phyloP scores from a whole-genome alignment of 495 filamentous ascomycete genomes.

The Diplogelasinospora grovesii region DNA sequence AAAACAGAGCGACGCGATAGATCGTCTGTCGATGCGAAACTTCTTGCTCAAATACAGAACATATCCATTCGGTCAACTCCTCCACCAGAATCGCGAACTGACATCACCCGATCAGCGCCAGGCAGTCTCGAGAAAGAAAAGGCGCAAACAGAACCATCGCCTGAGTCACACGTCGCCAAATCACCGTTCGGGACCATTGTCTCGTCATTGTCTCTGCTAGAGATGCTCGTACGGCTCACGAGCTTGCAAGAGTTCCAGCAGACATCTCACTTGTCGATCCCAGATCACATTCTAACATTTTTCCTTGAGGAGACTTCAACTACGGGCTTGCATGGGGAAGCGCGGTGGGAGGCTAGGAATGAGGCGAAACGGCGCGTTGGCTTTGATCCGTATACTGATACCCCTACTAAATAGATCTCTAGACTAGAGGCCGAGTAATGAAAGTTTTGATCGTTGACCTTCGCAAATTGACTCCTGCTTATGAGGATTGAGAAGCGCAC shows the following conservation, averaged over 20 bases:
- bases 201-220: conserved; percentile 86
- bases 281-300: conserved; percentile 91
- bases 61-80: conserved; percentile 29
- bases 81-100: conserved; percentile 20
- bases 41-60: conserved; percentile 34
- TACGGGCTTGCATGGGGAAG: conserved; percentile 64
- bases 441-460: no score
- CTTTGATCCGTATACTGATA: conserved; percentile 53
- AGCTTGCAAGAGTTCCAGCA: conserved; percentile 97
- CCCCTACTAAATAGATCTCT: conserved; percentile 9
- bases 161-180: conserved; percentile 17
- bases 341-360: conserved; percentile 59
- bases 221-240: conserved; percentile 86
- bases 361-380: conserved; percentile 75
- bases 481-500: no score
- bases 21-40: conserved; percentile 30
- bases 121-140: conserved; percentile 2
- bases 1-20: conserved; percentile 6
- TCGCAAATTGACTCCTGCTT: no score
- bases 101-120: conserved; percentile 7
- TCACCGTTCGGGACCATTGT: conserved; percentile 50
- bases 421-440: no score
- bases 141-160: not conserved
- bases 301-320: conserved; percentile 80
- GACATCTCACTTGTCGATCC: conserved; percentile 82